phyloP scores from a whole-genome alignment of 1,284 basidiomycete species.

The Takashimella koratensis region DNA sequence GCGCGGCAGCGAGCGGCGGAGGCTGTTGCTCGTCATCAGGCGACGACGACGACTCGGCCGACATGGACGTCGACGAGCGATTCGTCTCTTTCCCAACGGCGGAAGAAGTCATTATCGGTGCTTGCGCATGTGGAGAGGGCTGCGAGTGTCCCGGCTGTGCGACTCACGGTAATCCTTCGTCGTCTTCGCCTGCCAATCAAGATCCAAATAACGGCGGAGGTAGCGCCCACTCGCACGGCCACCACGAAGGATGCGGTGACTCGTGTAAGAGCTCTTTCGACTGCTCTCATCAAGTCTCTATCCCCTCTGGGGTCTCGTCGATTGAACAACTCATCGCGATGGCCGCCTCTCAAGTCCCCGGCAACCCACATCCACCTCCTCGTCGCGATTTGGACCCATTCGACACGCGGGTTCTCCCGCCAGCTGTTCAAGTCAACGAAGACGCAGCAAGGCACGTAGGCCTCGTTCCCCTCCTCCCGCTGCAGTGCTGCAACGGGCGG shows the following conservation, averaged over 20 bases:
- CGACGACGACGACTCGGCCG: constrained; percentile 25
- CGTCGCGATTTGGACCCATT: constrained; percentile 28
- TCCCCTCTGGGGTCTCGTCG: constrained; percentile 45
- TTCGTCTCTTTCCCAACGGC: constrained; percentile 37
- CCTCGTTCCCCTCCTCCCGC: constrained; percentile 42
- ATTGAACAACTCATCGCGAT: constrained; percentile 46
- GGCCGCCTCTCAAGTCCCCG: constrained; percentile 43
- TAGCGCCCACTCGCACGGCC: constrained; percentile 7
- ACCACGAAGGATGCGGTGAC: constrained; percentile 26
- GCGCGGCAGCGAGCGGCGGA: constrained; percentile 26
- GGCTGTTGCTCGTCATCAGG: background rate
- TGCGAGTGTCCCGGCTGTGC: constrained; percentile 48
- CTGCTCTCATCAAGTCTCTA: constrained; percentile 39
- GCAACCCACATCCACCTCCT: constrained; percentile 12
- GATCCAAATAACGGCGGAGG: background rate
- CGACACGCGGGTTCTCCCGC: constrained; percentile 41
- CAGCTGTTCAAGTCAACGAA: constrained; percentile 29
- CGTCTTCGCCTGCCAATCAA: constrained; percentile 4
- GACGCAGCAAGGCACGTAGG: constrained; percentile 40
- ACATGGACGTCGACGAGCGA: constrained; percentile 30
- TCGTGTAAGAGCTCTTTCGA: constrained; percentile 40
- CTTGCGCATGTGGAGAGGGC: constrained; percentile 48
- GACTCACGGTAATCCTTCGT: constrained; percentile 35
- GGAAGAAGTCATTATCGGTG: constrained; percentile 43
- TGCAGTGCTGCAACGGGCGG: constrained; percentile 49